Conservation (phyloP, 1,139 yeast species). For the Williopsis jadinii region DNA sequence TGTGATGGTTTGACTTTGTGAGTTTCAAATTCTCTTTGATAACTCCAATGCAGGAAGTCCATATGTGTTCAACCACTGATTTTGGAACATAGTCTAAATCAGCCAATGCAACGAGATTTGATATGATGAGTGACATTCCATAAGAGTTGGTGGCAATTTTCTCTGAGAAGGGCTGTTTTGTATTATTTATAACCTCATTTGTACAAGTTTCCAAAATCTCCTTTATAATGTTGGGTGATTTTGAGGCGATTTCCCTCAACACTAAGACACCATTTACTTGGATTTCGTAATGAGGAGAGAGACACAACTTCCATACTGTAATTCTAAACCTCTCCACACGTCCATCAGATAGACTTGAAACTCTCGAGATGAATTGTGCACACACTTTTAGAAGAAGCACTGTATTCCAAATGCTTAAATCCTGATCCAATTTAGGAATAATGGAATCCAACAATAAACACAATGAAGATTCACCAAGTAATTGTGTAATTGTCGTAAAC, state of each 20-base stretch:
- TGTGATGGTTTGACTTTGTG: conserved; percentile 31
- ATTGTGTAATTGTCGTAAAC: conserved; percentile 3
- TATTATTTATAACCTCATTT: conserved; percentile 26
- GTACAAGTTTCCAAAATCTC: conserved; percentile 25
- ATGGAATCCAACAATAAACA: conserved; percentile 11
- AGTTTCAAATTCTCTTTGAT: conserved; percentile 28
- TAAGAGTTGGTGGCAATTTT: conserved; percentile 30
- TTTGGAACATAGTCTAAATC: conserved; percentile 31
- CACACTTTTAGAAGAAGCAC: conserved; percentile 23
- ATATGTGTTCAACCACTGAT: conserved; percentile 28
- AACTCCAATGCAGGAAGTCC: conserved; percentile 27
- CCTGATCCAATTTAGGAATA: conserved; percentile 13
- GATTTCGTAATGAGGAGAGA: conserved; percentile 28
- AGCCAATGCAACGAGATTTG: conserved; percentile 28
- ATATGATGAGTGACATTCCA: conserved; percentile 34
- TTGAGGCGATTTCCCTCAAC: conserved; percentile 27
- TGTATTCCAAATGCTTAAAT: conserved; percentile 15
- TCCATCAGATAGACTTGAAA: conserved; percentile 25
- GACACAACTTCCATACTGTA: conserved; percentile 26
- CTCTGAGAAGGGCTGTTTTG: conserved; percentile 27
- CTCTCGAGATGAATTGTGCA: conserved; percentile 15
- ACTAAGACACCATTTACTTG: conserved; percentile 32
- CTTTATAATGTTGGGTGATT: conserved; percentile 25
- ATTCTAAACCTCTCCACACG: conserved; percentile 25
- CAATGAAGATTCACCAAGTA: conserved; percentile 17